Evolutionary conservation across 148 eudicot species (phyloP), one percentile per base, ranked within the genome.

Genomic region (Cornus kousa): DNA sequence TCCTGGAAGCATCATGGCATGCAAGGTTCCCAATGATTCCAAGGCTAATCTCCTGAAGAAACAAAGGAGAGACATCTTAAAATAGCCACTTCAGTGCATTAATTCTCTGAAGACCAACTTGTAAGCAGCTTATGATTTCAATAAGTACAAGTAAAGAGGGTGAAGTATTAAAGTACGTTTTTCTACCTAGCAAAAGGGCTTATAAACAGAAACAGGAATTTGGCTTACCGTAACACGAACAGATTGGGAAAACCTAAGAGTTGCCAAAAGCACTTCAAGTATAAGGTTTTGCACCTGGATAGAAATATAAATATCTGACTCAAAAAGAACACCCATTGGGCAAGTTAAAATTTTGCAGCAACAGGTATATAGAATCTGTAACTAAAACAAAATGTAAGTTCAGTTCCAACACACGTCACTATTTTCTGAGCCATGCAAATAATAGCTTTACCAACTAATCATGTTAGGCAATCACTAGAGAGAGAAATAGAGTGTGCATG

Each of bases 21-120:
- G 92, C 92, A 81, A 96, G 92, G 81, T 96, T 96, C 80, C 98
- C 99, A 23, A 93, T 73, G 39, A 96, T 96, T 81, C 99, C 99
- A 72, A 96, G 90, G 78, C 88, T 79, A 75, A 96, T 93, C 84
- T 96, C 99, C 99, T 96, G 85, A 78, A 76, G 80, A 53, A 40
- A 64, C 24, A 75, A 73, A 20, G 74, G 12, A 50, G 13, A 9
- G 48, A 64, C 65, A 40, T 64, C 70, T 46, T 28, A 37, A 12
- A 72, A 22, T 39, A 71, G 75, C 82, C 67, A 39, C 59, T 73
- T 82, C 48, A 76, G 31, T 28, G 68, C 68, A 64, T 48, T 55
- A 22, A 7, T 62, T 55, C 46, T 23, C 17, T 1, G 28, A 9
- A 23, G 67, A 23, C 71, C 31, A 22, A 14, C 64, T 20, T 19